phyloP scores from a whole-genome alignment of 176 grass and related monocot genomes.

The Ananas comosus region DNA sequence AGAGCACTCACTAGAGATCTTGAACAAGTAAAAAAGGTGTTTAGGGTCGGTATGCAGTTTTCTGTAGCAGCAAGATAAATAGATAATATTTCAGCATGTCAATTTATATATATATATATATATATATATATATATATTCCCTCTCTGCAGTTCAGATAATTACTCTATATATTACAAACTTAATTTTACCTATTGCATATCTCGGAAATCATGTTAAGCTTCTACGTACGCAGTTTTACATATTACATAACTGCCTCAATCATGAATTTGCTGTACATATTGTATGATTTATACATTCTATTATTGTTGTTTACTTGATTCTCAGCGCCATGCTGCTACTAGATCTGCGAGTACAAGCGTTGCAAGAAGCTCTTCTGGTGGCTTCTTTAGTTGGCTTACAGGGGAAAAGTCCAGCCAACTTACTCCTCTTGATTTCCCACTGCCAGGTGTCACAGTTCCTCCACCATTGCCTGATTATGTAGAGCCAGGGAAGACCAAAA shows the following conservation, averaged over 20 bases:
- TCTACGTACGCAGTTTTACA: neutral
- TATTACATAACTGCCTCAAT: neutral
- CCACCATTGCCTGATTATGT: constrained; percentile 50
- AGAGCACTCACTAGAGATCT: no score
- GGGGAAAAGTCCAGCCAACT: constrained; percentile 39
- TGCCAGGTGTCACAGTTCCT: constrained; percentile 32
- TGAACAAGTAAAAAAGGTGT: no score
- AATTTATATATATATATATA: no score
- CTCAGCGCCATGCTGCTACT: constrained; percentile 33
- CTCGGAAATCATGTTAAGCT: no score
- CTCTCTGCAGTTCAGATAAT: no score
- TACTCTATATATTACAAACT: no score
- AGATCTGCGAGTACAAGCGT: constrained; percentile 61
- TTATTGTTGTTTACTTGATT: neutral
- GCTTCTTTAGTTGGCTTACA: constrained; percentile 51
- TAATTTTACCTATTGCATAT: no score
- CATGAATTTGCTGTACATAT: neutral
- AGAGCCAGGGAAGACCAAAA: constrained; percentile 45
- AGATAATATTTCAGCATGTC: no score
- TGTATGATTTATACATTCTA: constrained; percentile 3
- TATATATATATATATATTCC: no score
- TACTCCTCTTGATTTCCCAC: constrained; percentile 43
- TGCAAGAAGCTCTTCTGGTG: constrained; percentile 41
- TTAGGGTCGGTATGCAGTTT: no score
- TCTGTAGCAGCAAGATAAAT: no score